Base-by-base conservation (phyloP, 2,329 filamentous ascomycete species). In the Aspergillus sp. region DNA sequence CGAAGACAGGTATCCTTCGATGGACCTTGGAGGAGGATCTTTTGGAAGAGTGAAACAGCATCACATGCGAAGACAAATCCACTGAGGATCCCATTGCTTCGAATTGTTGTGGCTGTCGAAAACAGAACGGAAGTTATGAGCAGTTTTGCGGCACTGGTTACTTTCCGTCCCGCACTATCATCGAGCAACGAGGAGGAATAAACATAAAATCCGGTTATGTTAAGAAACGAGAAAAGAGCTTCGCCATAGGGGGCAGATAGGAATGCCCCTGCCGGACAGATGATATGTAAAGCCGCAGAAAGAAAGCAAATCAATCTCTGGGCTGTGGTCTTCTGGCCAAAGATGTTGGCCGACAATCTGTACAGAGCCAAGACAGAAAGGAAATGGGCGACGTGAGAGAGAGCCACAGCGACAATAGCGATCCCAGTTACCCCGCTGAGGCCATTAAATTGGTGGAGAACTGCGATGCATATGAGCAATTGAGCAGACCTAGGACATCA, bases 241-340 rank as follows among this genome's bases (percentile, higher is more conserved):
- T 99, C 94, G 9, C 84, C 81, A 69, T 94, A 95, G 0, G 93
- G 90, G 0, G 92, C 87, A 0, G 88, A 92, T 16, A 99, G 81
- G 67, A 99, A 97, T 2, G 96, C 73, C 0, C 93, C 93, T 0
- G 89, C 94, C 0, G 94, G 93, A 0, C 89, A 94, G 45, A 97
- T 66, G 50, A 95, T 81, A 69, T 97, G 90, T 45, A 97, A 76
- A 14, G 82, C 74, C 3, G 90, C 84, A 8, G 90, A 80, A 19
- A 88, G 67, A 55, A 93, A 85, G 2, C 76, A 57, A 57, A 69
- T 50, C 50, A 68, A 57, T 42, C 56, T 58, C 38, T 66, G 64
- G n/a, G 59, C 56, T 17, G 58, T 40, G n/a, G 60, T 68, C n/a
- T 65, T 55, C 33, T 60, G 49, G n/a, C 66, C 65, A 50, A 82